These are phyloP conservation scores for Tylopilus sp. DNA, from an alignment of 1,284 basidiomycete species.

Conservation along the genomic window DNA sequence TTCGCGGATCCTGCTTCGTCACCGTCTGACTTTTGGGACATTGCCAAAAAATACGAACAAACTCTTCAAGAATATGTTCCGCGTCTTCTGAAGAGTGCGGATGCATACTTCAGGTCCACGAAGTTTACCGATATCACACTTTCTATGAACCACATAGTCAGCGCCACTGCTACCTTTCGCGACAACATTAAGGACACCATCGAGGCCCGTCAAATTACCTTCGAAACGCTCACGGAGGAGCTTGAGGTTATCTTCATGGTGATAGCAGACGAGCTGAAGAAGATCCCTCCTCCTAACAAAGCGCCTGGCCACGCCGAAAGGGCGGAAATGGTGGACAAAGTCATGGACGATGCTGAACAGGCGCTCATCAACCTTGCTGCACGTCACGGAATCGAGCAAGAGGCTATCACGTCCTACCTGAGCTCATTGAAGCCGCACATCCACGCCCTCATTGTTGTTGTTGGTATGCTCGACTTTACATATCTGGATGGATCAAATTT, in stretches of 20 bases:
- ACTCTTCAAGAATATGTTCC: slow-evolving; percentile 9
- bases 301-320: slow-evolving; percentile 17
- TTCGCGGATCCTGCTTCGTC: neutral
- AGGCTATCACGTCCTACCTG: slow-evolving; percentile 2
- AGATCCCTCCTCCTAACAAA: slow-evolving; percentile 5
- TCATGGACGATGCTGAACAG: slow-evolving; percentile 9
- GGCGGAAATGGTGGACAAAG: slow-evolving; percentile 2
- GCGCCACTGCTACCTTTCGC: neutral
- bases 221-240: neutral
- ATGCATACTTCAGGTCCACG: slow-evolving; percentile 7
- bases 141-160: slow-evolving; percentile 20
- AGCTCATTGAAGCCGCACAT: slow-evolving; percentile 1
- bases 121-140: slow-evolving; percentile 13
- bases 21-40: slow-evolving; percentile 19
- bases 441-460: neutral
- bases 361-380: slow-evolving; percentile 5
- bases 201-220: neutral
- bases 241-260: slow-evolving; percentile 7
- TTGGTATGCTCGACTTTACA: slow-evolving; percentile 13
- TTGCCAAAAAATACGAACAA: slow-evolving; percentile 8
- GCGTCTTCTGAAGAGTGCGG: slow-evolving; percentile 9
- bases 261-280: slow-evolving; percentile 4
- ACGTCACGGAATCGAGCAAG: slow-evolving; percentile 9
- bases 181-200: neutral
- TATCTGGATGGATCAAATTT: neutral